phyloP scores from a whole-genome alignment of 169 alveolate genomes.

The Perkinsus olseni region DNA sequence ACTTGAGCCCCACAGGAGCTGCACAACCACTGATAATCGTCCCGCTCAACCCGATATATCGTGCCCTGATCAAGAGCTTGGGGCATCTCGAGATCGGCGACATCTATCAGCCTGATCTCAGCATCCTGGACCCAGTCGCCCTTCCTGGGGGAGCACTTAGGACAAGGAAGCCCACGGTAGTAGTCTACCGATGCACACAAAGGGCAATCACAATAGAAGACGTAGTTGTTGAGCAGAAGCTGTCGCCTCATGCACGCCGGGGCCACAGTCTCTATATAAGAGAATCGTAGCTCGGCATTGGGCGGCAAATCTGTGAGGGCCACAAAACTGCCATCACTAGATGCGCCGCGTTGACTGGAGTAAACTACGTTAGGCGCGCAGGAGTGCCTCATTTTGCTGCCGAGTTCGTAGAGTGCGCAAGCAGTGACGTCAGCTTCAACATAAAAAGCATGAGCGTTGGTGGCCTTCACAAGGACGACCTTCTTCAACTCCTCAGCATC shows the following conservation, averaged over 20 bases:
- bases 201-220: neutral
- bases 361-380: neutral
- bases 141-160: neutral
- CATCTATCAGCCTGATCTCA: neutral
- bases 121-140: neutral
- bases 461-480: neutral
- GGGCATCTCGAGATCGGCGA: neutral
- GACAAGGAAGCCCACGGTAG: neutral
- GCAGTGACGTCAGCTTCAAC: neutral
- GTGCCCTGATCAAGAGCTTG: neutral
- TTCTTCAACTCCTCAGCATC: neutral
- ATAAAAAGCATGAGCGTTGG: neutral
- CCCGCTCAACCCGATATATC: neutral
- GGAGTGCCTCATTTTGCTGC: neutral
- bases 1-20: neutral
- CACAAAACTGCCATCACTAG: neutral
- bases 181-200: neutral
- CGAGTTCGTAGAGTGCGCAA: neutral
- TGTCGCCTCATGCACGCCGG: neutral
- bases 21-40: neutral
- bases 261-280: neutral
- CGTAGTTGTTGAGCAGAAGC: neutral
- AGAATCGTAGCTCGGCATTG: neutral
- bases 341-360: neutral
- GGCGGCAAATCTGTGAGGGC: neutral